A percentile compares a stretch with the other conserved stretches of the same genome.
Evolutionary conservation across 2,329 filamentous ascomycete genomes (phyloP).

Genomic region (Rugonectria rugulosa): DNA sequence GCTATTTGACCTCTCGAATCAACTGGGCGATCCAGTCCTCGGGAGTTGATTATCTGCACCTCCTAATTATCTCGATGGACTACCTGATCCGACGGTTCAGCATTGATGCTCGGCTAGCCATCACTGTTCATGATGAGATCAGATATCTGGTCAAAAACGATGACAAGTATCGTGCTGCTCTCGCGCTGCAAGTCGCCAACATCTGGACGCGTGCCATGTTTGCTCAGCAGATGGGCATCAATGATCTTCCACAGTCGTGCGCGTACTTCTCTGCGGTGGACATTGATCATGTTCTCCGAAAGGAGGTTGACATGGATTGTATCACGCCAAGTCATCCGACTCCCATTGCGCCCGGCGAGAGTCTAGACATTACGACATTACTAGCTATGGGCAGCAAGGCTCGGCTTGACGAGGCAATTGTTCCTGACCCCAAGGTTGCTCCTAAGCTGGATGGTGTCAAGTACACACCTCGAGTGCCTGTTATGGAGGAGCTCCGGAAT

Average conservation of each 20-base stretch:
- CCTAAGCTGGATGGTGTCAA: conserved; percentile 68
- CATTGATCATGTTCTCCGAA: conserved; percentile 93
- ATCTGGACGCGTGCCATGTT: conserved; percentile 99
- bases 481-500: conserved; percentile 77
- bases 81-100: conserved; percentile 87
- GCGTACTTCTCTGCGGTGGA: conserved; percentile 97
- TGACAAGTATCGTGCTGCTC: conserved; percentile 87
- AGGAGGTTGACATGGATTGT: conserved; percentile 98
- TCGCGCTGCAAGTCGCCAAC: conserved; percentile 94
- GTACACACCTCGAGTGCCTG: conserved; percentile 76
- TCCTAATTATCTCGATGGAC: conserved; percentile 94
- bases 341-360: conserved; percentile 85
- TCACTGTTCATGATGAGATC: conserved; percentile 98
- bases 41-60: conserved; percentile 95
- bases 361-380: conserved; percentile 80
- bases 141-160: conserved; percentile 86
- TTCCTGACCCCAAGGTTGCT: conserved; percentile 58
- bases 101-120: conserved; percentile 82
- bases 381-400: conserved; percentile 76
- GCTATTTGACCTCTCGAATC: conserved; percentile 94
- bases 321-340: conserved; percentile 85
- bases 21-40: conserved; percentile 99
- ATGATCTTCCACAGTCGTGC: conserved; percentile 91
- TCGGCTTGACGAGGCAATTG: conserved; percentile 69
- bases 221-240: conserved; percentile 92